A percentile compares a stretch with the other conserved stretches of the same genome.
Evolutionary conservation across 2,329 filamentous ascomycete species (phyloP).

Genomic region (Colletotrichum sp.): DNA sequence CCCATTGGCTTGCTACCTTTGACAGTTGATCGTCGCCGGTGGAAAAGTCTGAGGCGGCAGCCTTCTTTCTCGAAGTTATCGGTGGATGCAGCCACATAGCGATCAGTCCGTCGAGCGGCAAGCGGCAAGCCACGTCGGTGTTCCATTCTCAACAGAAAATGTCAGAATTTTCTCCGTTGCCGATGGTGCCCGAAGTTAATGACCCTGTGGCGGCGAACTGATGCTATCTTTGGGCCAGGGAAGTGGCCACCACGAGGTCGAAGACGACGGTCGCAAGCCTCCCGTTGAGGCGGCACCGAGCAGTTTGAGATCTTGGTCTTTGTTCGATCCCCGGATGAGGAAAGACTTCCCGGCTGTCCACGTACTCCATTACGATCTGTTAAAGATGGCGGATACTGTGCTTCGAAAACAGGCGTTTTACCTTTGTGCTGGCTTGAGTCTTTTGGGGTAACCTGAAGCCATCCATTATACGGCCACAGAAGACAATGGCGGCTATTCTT

Average conservation of each 20-base stretch:
- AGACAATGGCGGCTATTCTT: background rate
- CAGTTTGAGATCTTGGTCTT: background rate
- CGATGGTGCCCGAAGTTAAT: background rate
- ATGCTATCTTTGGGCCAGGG: background rate
- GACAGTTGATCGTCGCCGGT: background rate
- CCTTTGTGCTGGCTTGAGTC: background rate
- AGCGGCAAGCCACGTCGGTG: background rate
- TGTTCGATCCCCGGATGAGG: background rate
- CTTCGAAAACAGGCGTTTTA: background rate
- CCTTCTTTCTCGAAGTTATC: background rate
- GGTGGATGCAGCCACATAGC: background rate
- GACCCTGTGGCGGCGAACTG: background rate
- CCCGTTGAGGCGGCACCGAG: background rate
- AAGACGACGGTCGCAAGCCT: background rate
- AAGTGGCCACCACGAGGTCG: background rate
- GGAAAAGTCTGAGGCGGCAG: background rate
- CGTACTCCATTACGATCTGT: background rate
- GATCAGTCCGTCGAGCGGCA: background rate
- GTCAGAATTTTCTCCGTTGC: background rate
- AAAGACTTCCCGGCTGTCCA: background rate
- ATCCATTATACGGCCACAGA: background rate
- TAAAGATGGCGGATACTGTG: background rate
- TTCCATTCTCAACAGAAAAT: slow-evolving; percentile 9
- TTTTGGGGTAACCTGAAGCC: background rate
- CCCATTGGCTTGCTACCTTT: background rate